Conservation (phyloP, 495 filamentous ascomycete species). For the Articulospora tetracladia region DNA sequence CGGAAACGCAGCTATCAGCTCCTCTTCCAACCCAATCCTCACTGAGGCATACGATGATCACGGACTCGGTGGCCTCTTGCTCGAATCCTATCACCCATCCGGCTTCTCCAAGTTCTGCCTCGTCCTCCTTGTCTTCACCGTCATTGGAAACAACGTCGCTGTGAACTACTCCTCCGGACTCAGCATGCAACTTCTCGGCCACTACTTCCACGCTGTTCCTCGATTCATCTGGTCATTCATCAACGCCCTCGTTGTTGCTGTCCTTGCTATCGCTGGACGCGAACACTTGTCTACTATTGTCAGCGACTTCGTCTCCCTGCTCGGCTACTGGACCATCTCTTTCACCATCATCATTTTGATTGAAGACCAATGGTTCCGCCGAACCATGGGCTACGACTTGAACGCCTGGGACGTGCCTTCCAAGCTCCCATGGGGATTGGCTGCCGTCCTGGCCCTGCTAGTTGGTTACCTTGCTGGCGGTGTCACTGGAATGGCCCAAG, state of each 20-base stretch:
- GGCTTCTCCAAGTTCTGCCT: constrained; percentile 58
- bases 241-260: constrained; percentile 37
- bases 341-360: constrained; percentile 54
- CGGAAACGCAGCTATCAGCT: constrained; percentile 46
- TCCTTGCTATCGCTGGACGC: constrained; percentile 42
- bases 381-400: constrained; percentile 40
- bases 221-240: constrained; percentile 45
- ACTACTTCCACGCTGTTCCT: constrained; percentile 32
- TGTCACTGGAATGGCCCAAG: constrained; percentile 47
- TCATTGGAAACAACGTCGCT: constrained; percentile 40
- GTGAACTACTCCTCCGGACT: constrained; percentile 43
- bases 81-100: constrained; percentile 48
- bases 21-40: constrained; percentile 34
- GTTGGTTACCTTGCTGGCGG: constrained; percentile 40
- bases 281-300: constrained; percentile 38
- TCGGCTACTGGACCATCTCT: constrained; percentile 58
- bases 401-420: constrained; percentile 45
- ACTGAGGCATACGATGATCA: constrained; percentile 38
- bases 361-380: constrained; percentile 58
- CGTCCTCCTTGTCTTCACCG: constrained; percentile 49
- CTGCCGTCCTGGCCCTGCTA: constrained; percentile 40
- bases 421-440: constrained; percentile 43
- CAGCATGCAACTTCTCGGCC: constrained; percentile 38
- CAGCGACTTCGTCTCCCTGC: constrained; percentile 52
- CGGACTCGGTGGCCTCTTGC: constrained; percentile 57